Conservation (phyloP, 139 green algal genomes). For the Chlamydomonas applanata region DNA sequence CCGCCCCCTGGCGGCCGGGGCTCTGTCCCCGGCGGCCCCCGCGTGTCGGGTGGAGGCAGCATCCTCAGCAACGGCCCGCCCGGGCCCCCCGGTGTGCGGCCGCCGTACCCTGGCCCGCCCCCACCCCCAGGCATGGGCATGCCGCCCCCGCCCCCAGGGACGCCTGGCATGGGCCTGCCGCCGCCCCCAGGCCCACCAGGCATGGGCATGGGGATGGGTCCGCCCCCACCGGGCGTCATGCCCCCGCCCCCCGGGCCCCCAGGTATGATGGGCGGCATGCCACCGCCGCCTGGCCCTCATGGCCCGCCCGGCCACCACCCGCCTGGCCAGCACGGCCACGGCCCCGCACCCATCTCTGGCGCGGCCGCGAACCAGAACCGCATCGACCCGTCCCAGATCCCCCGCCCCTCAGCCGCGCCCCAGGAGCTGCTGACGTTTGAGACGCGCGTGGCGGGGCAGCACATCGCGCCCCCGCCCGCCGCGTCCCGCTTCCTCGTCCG, state of each 20-base stretch:
- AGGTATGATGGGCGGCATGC: conserved; percentile 11
- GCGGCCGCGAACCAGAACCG: conserved; percentile 14
- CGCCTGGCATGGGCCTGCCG: conserved; percentile 1
- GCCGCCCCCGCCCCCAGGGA: neutral
- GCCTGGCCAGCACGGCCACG: neutral
- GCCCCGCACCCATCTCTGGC: no score
- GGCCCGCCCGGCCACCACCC: neutral
- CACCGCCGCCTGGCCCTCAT: neutral
- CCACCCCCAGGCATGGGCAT: conserved; percentile 10
- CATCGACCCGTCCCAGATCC: conserved; percentile 87
- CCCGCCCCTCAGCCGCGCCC: conserved; percentile 52
- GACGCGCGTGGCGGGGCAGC: conserved; percentile 48
- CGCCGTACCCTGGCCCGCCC: neutral
- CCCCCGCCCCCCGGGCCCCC: neutral
- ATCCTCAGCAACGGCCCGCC: conserved; percentile 7
- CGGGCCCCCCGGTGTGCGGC: neutral
- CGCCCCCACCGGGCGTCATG: neutral
- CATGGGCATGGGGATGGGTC: neutral
- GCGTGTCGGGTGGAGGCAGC: neutral
- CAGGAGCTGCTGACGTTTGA: conserved; percentile 60
- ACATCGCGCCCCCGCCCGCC: conserved; percentile 43
- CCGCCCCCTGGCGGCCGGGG: no score
- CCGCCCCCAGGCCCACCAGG: conserved; percentile 1
- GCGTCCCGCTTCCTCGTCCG: conserved; percentile 38
- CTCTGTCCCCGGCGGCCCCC: neutral